A percentile compares a stretch with the other conserved stretches of the same genome.
Conservation (phyloP, 176 grass and related monocot species). For the Raddia guianensis region DNA sequence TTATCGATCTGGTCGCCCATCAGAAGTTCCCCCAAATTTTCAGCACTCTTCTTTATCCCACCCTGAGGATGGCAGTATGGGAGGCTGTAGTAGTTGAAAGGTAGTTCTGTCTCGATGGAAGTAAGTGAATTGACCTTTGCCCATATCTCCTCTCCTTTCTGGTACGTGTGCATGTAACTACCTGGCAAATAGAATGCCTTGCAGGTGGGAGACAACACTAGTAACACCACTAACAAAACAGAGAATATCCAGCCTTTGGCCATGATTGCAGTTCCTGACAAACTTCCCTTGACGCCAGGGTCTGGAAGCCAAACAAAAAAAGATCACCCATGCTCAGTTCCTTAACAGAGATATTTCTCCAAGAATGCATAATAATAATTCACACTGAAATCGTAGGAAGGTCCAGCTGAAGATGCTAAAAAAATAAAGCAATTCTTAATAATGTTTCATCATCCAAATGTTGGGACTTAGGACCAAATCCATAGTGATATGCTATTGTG, state of each 20-base stretch:
- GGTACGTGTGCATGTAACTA: conserved; percentile 84
- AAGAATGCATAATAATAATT: not conserved
- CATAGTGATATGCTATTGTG: not conserved
- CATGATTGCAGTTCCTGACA: conserved; percentile 48
- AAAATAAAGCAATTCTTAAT: not conserved
- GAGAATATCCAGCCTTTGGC: conserved; percentile 45
- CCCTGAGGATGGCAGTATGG: conserved; percentile 64
- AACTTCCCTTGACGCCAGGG: conserved; percentile 44
- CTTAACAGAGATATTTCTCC: not conserved
- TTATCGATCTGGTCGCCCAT: conserved; percentile 97
- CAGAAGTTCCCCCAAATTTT: conserved; percentile 83
- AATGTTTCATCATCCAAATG: conserved; percentile 19
- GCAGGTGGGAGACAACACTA: conserved; percentile 33
- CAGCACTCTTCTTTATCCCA: conserved; percentile 84
- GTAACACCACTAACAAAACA: conserved; percentile 39
- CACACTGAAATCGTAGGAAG: conserved; percentile 12
- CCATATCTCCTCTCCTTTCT: conserved; percentile 50
- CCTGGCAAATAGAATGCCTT: conserved; percentile 81
- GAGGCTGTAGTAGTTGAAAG: conserved; percentile 84
- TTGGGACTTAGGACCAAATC: not conserved
- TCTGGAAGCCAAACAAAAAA: conserved; percentile 10
- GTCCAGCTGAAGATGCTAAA: not conserved
- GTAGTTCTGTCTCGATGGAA: conserved; percentile 85
- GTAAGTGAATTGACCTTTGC: conserved; percentile 89
- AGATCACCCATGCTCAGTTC: not conserved